Evolutionary conservation across 805 yeast genomes (phyloP).

Genomic region (Starmerella floricola): DNA sequence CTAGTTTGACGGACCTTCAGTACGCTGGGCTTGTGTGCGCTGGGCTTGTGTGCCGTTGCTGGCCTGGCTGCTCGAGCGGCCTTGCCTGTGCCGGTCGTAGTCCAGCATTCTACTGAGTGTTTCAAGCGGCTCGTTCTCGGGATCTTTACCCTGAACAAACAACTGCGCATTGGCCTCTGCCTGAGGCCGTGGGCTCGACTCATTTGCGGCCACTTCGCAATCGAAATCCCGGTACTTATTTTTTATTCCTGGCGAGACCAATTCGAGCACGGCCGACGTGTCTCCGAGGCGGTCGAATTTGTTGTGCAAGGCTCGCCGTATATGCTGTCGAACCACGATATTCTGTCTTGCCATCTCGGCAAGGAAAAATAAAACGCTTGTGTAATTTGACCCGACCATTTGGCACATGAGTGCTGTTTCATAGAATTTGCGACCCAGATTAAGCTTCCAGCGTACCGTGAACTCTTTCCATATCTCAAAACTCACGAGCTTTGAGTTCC

Average conservation of each 20-base stretch:
- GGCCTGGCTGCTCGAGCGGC: too few relatives aligned
- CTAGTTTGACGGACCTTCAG: too few relatives aligned
- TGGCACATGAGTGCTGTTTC: slow-evolving; percentile 25
- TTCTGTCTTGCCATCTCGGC: slow-evolving; percentile 22
- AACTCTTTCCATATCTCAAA: slow-evolving; percentile 23
- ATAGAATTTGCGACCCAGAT: slow-evolving; percentile 18
- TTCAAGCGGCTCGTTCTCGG: slow-evolving; percentile 2
- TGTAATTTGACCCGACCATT: slow-evolving; percentile 20
- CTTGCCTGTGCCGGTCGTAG: slow-evolving; percentile 16
- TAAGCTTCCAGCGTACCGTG: slow-evolving; percentile 2
- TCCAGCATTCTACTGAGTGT: slow-evolving; percentile 15
- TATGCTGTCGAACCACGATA: slow-evolving; percentile 17
- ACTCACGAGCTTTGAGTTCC: slow-evolving; percentile 25
- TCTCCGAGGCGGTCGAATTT: slow-evolving; percentile 9
- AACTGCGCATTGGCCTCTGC: slow-evolving; percentile 17
- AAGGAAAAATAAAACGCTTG: slow-evolving; percentile 19
- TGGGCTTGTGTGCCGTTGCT: too few relatives aligned
- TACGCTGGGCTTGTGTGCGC: too few relatives aligned
- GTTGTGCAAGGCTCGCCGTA: slow-evolving; percentile 13
- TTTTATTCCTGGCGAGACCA: slow-evolving; percentile 4
- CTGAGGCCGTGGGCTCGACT: slow-evolving; percentile 11
- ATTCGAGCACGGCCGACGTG: slow-evolving; percentile 6
- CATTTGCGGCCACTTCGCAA: slow-evolving; percentile 10
- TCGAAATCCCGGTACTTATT: slow-evolving; percentile 5
- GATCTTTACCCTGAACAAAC: slow-evolving; percentile 8